Conservation (phyloP, 2,329 filamentous ascomycete species). For the Kalaharituber pfeilii region DNA sequence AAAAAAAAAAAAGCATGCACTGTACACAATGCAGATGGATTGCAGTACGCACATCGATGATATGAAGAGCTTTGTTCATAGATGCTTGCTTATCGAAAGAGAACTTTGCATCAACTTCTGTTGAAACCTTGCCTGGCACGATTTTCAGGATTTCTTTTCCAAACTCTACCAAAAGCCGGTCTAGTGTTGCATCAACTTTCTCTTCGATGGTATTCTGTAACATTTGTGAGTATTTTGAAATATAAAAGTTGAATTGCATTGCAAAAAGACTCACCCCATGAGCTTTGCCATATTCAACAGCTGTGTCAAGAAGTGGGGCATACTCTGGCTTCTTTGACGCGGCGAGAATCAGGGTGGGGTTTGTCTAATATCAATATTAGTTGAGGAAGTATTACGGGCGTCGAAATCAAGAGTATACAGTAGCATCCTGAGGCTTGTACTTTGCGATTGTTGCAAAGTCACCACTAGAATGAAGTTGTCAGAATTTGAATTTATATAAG, state of each 20-base stretch:
- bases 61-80: slow-evolving; percentile 87
- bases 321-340: slow-evolving; percentile 98
- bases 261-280: slow-evolving; percentile 31
- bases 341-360: slow-evolving; percentile 94
- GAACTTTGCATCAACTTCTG: slow-evolving; percentile 89
- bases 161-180: slow-evolving; percentile 92
- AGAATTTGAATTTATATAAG: neutral
- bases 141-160: slow-evolving; percentile 94
- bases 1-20: too few relatives aligned
- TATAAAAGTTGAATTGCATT: neutral
- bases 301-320: slow-evolving; percentile 72
- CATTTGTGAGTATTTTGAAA: slow-evolving; percentile 3
- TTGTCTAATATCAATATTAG: slow-evolving; percentile 40
- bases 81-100: slow-evolving; percentile 90
- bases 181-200: slow-evolving; percentile 77
- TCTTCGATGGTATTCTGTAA: slow-evolving; percentile 43
- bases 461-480: slow-evolving; percentile 9
- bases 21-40: slow-evolving; percentile 10
- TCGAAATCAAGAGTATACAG: slow-evolving; percentile 3
- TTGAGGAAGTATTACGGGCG: neutral
- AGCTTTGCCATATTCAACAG: slow-evolving; percentile 71
- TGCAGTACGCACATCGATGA: slow-evolving; percentile 87
- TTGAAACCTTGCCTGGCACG: slow-evolving; percentile 95
- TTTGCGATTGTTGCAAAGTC: slow-evolving; percentile 71
- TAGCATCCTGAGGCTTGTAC: slow-evolving; percentile 98